Percentiles rank a stretch among this genome's conserved stretches.
Evolutionary conservation across 768 basidiomycete species (phyloP).

Genomic region (Candolleomyces eurysporus): DNA sequence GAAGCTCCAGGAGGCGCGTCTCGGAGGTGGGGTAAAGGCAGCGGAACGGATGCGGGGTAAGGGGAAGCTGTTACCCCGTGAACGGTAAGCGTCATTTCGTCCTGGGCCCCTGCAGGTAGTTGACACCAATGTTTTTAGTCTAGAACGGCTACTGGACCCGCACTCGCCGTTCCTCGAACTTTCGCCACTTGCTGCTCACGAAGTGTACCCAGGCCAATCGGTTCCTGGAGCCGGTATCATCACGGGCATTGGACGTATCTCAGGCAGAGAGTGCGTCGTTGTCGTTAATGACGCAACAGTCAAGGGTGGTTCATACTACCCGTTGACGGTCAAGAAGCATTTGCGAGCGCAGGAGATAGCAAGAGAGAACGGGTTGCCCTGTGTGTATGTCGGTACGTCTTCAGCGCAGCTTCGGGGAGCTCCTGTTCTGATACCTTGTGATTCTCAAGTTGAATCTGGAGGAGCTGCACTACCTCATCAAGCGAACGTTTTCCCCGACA

Average conservation of each 20-base stretch:
- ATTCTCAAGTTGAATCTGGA: conserved; percentile 77
- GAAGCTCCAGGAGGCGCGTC: conserved; percentile 56
- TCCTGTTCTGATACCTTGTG: background rate
- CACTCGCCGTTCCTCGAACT: conserved; percentile 89
- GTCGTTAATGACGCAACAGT: conserved; percentile 95
- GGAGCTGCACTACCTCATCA: conserved; percentile 92
- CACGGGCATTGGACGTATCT: conserved; percentile 78
- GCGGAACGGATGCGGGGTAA: conserved; percentile 70
- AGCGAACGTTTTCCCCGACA: conserved; percentile 93
- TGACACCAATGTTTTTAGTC: conserved; percentile 34
- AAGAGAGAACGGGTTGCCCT: conserved; percentile 85
- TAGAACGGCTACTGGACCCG: conserved; percentile 76
- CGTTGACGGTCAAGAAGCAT: conserved; percentile 94
- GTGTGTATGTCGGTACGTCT: conserved; percentile 82
- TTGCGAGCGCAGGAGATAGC: conserved; percentile 93
- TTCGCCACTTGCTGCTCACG: conserved; percentile 82
- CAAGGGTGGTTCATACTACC: conserved; percentile 92
- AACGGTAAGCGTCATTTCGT: conserved; percentile 52
- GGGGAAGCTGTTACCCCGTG: conserved; percentile 82
- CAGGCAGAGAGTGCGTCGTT: conserved; percentile 81
- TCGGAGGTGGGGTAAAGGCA: conserved; percentile 76
- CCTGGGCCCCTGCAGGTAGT: background rate
- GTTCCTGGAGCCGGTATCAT: conserved; percentile 91
- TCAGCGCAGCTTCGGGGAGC: background rate
- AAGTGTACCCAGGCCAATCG: conserved; percentile 71